A percentile compares a stretch with the other conserved stretches of the same genome.
phyloP scores from a whole-genome alignment of 2,329 filamentous ascomycete species.

The Didymella glomerata region DNA sequence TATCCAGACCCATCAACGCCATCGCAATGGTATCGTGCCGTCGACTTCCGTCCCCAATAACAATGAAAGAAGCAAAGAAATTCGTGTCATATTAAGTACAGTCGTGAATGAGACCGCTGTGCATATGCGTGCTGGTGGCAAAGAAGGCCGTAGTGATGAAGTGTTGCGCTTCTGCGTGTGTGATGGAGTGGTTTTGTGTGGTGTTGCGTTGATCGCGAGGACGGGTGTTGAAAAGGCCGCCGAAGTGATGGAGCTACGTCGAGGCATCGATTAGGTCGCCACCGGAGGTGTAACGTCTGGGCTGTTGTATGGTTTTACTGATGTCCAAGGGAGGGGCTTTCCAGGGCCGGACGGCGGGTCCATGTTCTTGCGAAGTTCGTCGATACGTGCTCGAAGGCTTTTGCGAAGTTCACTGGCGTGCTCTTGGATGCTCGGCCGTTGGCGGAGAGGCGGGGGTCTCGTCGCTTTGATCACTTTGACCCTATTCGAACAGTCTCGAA shows the following conservation, averaged over 20 bases:
- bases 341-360: too few relatives aligned
- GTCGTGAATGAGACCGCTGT: constrained; percentile 1
- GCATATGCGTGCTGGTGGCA: background rate
- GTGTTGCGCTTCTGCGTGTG: background rate
- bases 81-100: constrained; percentile 23
- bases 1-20: constrained; percentile 15
- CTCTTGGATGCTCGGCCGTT: too few relatives aligned
- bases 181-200: background rate
- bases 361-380: too few relatives aligned
- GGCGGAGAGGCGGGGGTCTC: too few relatives aligned
- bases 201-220: background rate
- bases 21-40: constrained; percentile 11
- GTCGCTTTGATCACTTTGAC: too few relatives aligned
- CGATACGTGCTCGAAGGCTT: too few relatives aligned
- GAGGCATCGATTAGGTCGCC: background rate
- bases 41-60: background rate
- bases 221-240: background rate
- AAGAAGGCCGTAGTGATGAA: background rate
- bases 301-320: background rate
- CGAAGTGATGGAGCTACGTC: background rate
- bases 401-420: too few relatives aligned
- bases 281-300: background rate
- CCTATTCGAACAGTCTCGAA: too few relatives aligned
- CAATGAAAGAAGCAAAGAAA: constrained; percentile 5
- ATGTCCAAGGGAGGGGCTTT: background rate